phyloP scores from a whole-genome alignment of 495 filamentous ascomycete species.

The Annulohypoxylon maeteangense region DNA sequence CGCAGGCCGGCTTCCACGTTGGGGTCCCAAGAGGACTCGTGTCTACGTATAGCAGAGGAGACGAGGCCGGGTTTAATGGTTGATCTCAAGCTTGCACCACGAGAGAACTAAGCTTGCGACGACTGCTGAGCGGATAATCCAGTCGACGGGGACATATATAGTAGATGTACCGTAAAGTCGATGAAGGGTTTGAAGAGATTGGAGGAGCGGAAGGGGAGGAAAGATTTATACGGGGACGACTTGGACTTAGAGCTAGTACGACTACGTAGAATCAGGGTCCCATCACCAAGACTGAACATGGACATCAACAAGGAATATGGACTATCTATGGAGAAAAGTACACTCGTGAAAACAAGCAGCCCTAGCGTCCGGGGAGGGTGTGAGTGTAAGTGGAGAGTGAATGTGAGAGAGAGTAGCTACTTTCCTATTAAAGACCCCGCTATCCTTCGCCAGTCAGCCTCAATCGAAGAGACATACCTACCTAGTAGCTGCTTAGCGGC shows the following conservation, averaged over 20 bases:
- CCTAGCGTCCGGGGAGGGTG: conserved; percentile 45
- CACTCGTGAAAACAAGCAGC: conserved; percentile 35
- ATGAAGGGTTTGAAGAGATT: conserved; percentile 5
- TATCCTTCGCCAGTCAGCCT: conserved; percentile 42
- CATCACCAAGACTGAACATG: conserved; percentile 20
- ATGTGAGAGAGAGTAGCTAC: conserved; percentile 29
- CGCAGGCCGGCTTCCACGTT: conserved; percentile 34
- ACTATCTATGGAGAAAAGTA: conserved; percentile 30
- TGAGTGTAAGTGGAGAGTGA: conserved; percentile 40
- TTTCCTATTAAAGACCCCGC: conserved; percentile 41
- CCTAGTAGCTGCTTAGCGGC: conserved; percentile 24
- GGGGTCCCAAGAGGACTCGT: conserved; percentile 40
- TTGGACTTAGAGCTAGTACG: conserved; percentile 19
- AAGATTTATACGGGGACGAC: conserved; percentile 36
- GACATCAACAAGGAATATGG: conserved; percentile 28
- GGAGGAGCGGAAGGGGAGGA: conserved; percentile 25
- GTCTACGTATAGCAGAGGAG: conserved; percentile 25
- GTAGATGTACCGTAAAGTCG: conserved; percentile 13
- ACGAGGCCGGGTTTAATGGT: conserved; percentile 6
- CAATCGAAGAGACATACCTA: conserved; percentile 35
- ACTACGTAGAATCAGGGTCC: conserved; percentile 30
- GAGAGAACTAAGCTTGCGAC: conserved; percentile 11
- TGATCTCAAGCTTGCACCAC: conserved; percentile 32
- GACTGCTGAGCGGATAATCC: conserved; percentile 13
- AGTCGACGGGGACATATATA: background rate